phyloP scores from a whole-genome alignment of 2,329 filamentous ascomycete species.

The Fusarium ramigenum region DNA sequence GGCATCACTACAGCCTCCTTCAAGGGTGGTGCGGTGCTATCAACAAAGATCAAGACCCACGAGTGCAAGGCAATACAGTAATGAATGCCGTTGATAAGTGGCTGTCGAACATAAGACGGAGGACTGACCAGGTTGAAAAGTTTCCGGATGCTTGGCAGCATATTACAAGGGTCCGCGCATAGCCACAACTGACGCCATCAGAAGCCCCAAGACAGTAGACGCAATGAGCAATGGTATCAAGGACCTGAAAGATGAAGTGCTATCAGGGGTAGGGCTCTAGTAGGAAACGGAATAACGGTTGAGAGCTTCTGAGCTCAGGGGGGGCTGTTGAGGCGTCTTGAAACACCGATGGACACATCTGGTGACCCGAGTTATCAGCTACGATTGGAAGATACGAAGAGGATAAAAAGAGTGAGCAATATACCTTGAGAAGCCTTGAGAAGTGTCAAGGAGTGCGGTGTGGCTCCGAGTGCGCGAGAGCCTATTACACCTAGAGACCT shows the following conservation, averaged over 20 bases:
- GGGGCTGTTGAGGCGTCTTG: conserved; percentile 25
- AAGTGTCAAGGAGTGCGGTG: not conserved
- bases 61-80: not conserved
- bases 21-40: not conserved
- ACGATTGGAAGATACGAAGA: not conserved
- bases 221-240: conserved; percentile 3
- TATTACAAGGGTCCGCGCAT: not conserved
- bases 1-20: not conserved
- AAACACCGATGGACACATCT: conserved; percentile 29
- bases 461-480: not conserved
- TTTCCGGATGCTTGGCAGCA: not conserved
- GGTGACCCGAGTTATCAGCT: conserved; percentile 6
- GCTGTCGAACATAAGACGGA: not conserved
- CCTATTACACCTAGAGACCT: not conserved
- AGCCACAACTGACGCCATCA: not conserved
- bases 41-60: too few species aligned
- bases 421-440: not conserved
- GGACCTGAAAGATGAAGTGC: not conserved
- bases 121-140: not conserved
- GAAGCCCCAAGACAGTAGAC: conserved; percentile 21
- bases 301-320: not conserved
- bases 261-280: conserved; percentile 9
- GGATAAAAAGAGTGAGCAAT: not conserved
- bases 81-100: not conserved
- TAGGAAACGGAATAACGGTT: conserved; percentile 4